These are phyloP conservation scores for Coniophora puteana DNA, from an alignment of 1,284 basidiomycete genomes.

Conservation along the genomic window DNA sequence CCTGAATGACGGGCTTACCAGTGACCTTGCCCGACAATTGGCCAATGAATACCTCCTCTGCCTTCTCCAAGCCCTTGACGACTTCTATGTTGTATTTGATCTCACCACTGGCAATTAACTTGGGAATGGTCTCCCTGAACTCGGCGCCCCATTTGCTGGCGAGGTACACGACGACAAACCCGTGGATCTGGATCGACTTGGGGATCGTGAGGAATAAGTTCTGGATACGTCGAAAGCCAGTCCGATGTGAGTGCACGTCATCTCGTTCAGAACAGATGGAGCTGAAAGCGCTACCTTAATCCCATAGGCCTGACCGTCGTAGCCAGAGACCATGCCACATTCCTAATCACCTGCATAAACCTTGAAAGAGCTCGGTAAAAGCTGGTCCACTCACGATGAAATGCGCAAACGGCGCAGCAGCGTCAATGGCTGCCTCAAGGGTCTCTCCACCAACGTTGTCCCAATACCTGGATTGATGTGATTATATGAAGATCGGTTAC, in stretches of 20 bases:
- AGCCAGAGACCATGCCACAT: constrained; percentile 1
- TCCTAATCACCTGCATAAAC: background rate
- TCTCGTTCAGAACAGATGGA: background rate
- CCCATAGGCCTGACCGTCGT: background rate
- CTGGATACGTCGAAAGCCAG: constrained; percentile 9
- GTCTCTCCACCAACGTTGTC: constrained; percentile 66
- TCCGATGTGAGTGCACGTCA: background rate
- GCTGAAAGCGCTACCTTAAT: background rate
- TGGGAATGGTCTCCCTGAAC: constrained; percentile 28
- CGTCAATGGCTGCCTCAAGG: constrained; percentile 52
- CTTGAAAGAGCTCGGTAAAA: background rate
- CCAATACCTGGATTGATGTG: constrained; percentile 34
- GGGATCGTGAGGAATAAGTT: constrained; percentile 31
- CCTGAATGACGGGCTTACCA: constrained; percentile 35
- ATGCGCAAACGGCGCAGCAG: constrained; percentile 46
- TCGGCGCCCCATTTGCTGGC: constrained; percentile 29
- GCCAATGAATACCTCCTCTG: constrained; percentile 33
- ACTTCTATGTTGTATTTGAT: constrained; percentile 41
- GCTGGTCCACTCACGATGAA: constrained; percentile 31
- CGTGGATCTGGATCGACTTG: constrained; percentile 40
- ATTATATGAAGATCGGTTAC: background rate
- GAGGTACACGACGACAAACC: constrained; percentile 47
- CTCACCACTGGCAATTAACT: constrained; percentile 39
- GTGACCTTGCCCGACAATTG: constrained; percentile 41
- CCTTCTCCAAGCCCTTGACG: constrained; percentile 32